Evolutionary conservation across 1,284 basidiomycete genomes (phyloP).

Genomic region (Tylopilus sp.): DNA sequence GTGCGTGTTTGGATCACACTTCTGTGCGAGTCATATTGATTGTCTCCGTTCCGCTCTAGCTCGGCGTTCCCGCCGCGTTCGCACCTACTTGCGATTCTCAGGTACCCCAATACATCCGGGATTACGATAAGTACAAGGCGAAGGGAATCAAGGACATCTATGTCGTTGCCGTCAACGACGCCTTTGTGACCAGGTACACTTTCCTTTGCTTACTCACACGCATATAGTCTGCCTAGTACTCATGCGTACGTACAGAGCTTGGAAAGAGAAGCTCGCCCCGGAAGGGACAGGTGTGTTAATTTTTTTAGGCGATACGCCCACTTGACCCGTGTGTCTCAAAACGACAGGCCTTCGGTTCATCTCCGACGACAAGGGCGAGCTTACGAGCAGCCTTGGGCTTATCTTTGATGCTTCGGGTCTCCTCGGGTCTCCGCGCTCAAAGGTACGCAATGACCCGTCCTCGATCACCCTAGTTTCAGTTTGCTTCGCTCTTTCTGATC

Average conservation of each 20-base stretch:
- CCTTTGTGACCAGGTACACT: slow-evolving; percentile 43
- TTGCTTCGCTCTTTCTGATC: neutral
- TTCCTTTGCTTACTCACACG: neutral
- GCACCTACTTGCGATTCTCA: slow-evolving; percentile 41
- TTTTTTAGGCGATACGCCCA: neutral
- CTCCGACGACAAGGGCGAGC: slow-evolving; percentile 52
- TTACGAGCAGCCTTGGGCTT: slow-evolving; percentile 50
- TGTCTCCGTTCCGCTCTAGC: slow-evolving; percentile 18
- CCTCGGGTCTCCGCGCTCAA: slow-evolving; percentile 52
- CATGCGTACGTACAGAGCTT: slow-evolving; percentile 38
- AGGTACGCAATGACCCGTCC: slow-evolving; percentile 37
- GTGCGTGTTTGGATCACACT: slow-evolving; percentile 40
- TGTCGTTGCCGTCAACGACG: slow-evolving; percentile 58
- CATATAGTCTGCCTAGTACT: slow-evolving; percentile 2
- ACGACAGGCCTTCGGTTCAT: slow-evolving; percentile 45
- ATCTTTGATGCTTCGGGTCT: slow-evolving; percentile 48
- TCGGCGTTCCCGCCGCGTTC: slow-evolving; percentile 51
- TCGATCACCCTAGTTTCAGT: neutral
- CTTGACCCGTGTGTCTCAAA: neutral
- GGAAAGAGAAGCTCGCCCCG: slow-evolving; percentile 51
- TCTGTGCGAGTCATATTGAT: neutral
- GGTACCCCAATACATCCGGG: slow-evolving; percentile 52
- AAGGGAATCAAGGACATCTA: slow-evolving; percentile 56
- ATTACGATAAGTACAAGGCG: slow-evolving; percentile 48
- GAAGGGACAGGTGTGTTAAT: slow-evolving; percentile 37